These are phyloP conservation scores for Aaosphaeria pasadenensis DNA, from an alignment of 2,329 filamentous ascomycete genomes.

Conservation along the genomic window DNA sequence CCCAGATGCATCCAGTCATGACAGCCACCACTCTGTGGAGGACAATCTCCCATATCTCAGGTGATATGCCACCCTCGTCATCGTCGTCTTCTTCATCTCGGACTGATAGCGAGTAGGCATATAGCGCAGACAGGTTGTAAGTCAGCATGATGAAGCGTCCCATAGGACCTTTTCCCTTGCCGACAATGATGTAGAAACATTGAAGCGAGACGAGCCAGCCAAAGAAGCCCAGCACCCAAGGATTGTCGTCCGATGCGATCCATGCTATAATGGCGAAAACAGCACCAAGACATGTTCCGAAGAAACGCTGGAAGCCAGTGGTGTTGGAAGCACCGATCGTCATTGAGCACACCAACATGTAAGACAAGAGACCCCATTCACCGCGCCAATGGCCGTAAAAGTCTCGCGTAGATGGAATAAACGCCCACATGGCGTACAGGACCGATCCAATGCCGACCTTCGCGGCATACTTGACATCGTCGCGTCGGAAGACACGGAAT, in stretches of 20 bases:
- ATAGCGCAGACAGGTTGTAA: constrained; percentile 92
- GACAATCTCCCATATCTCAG: constrained; percentile 83
- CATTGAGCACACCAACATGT: constrained; percentile 98
- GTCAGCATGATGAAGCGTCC: constrained; percentile 92
- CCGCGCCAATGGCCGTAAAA: constrained; percentile 86
- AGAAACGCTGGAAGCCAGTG: constrained; percentile 80
- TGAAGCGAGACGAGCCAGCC: constrained; percentile 78
- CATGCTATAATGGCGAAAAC: constrained; percentile 72
- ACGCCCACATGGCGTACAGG: constrained; percentile 85
- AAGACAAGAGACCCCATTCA: constrained; percentile 94
- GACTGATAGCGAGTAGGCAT: constrained; percentile 85
- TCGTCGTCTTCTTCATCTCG: constrained; percentile 76
- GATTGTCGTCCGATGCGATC: constrained; percentile 72
- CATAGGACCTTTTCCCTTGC: constrained; percentile 79
- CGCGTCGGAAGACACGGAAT: constrained; percentile 57
- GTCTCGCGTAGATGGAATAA: constrained; percentile 72
- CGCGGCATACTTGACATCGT: constrained; percentile 75
- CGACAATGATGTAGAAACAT: constrained; percentile 88
- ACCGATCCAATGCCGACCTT: constrained; percentile 92
- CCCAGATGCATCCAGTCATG: constrained; percentile 84
- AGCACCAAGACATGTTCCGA: constrained; percentile 82
- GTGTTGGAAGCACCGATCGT: constrained; percentile 95
- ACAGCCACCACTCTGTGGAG: constrained; percentile 86
- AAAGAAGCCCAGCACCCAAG: constrained; percentile 71
- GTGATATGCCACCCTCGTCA: constrained; percentile 80